Evolutionary conservation across 164 flowering plant species (phyloP), one percentile per base, ranked within the genome.

Genomic region (Vitis amurensis): DNA sequence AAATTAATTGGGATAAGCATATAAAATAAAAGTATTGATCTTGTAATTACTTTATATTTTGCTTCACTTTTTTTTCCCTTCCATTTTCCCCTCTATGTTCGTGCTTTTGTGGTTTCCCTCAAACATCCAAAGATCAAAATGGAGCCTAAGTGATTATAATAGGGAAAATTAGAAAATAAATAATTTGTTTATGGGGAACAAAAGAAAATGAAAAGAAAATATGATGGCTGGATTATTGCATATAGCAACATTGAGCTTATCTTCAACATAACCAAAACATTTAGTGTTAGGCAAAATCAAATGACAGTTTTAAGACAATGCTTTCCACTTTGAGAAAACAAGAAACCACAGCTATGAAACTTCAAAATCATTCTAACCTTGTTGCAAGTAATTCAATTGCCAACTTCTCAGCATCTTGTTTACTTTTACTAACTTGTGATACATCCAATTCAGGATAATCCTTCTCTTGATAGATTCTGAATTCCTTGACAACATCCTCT

Each of bases 311-410:
- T 11, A 27, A 11, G 12, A 59, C 9, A 59, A 23, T 59, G 11
- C 29, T 17, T 57, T 66, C 27, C 17, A 9, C 13, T 49, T 55
- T 1, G 9, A 66, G 27, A 11, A 66, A 66, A 55, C 37, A n/a
- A 16, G 13, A 66, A 9, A 30, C 14, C 11, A 31, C 30, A 23
- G 58, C 10, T 16, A 3, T 17, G 27, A 16, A 27, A 7, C 23
- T 17, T 12, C 9, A 60, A 16, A 56, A 30, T 9, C 14, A 66
- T 19, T 29, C 63, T n/a, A 74, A 93, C 97, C 97, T 94, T 58
- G 44, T 60, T 5, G 93, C 91, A 72, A 94, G 94, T 55, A 85
- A 81, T 76, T 78, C 61, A 63, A 88, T 70, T 11, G 89, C 94
- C 67, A 76, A 1, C 15, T 81, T 83, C 73, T 82, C 89, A 31